These are phyloP conservation scores for Cystobasidiaceae sp. DNA, from an alignment of 1,284 basidiomycete genomes.

Conservation along the genomic window DNA sequence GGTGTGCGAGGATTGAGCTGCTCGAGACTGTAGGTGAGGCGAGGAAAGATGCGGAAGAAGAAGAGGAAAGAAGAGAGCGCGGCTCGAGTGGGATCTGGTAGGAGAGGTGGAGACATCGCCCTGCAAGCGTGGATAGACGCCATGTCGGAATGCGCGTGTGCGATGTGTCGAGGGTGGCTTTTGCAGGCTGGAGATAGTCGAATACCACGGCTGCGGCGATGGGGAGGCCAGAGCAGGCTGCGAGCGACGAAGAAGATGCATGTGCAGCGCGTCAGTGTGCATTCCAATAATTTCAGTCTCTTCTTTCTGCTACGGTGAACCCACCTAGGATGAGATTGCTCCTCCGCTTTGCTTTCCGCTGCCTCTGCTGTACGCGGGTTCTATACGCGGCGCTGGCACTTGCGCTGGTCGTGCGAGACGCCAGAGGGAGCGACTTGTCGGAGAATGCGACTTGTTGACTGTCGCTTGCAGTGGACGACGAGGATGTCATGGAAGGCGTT, in stretches of 20 bases:
- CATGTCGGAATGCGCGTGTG: slow-evolving; percentile 14
- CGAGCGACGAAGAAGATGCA: background rate
- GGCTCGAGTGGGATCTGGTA: slow-evolving; percentile 5
- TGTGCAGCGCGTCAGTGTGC: too few species aligned
- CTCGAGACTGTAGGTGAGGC: background rate
- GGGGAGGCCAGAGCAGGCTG: slow-evolving; percentile 4
- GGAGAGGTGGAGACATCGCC: slow-evolving; percentile 19
- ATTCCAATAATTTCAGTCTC: too few species aligned
- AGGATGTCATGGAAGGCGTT: background rate
- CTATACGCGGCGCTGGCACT: too few species aligned
- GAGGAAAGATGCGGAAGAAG: background rate
- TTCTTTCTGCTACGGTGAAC: background rate
- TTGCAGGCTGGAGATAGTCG: slow-evolving; percentile 6
- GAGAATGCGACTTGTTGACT: too few species aligned
- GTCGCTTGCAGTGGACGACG: background rate
- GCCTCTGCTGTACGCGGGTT: background rate
- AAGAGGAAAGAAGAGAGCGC: background rate
- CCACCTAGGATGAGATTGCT: slow-evolving; percentile 13
- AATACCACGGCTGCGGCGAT: slow-evolving; percentile 9
- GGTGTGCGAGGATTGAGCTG: background rate
- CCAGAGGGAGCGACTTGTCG: too few species aligned
- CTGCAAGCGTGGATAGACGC: slow-evolving; percentile 10
- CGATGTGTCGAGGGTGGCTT: background rate
- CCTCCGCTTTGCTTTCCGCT: slow-evolving; percentile 1
- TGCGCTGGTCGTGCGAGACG: background rate